Evolutionary conservation across 352 stramenopile genomes (phyloP).

Genomic region (Phytophthora pisi): DNA sequence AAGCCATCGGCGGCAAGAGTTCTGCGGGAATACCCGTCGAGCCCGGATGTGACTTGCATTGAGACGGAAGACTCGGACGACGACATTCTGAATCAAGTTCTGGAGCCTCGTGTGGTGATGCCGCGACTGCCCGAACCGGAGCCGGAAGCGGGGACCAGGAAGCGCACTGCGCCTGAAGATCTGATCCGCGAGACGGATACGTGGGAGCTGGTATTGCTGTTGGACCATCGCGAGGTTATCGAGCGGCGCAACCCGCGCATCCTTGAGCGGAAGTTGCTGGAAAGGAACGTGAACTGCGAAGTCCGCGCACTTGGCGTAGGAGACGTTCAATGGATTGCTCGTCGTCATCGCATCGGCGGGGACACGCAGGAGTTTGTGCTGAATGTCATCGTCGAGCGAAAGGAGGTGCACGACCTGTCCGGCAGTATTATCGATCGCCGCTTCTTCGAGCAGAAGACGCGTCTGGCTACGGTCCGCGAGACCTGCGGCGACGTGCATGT

Average conservation of each 20-base stretch:
- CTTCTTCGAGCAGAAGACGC: constrained; percentile 83
- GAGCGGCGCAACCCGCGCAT: constrained; percentile 75
- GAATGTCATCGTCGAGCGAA: constrained; percentile 86
- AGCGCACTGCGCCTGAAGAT: constrained; percentile 17
- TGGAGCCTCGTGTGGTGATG: background rate
- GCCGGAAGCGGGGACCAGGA: constrained; percentile 15
- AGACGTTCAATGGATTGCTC: constrained; percentile 81
- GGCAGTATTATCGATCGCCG: constrained; percentile 84
- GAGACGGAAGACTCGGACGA: constrained; percentile 56
- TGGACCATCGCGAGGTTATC: constrained; percentile 86
- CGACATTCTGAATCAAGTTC: constrained; percentile 8
- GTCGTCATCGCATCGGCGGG: constrained; percentile 45
- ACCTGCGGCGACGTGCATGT: constrained; percentile 75
- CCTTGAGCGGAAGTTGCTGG: constrained; percentile 81
- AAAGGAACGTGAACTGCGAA: constrained; percentile 81
- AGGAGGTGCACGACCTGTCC: constrained; percentile 80
- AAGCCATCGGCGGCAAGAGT: constrained; percentile 4
- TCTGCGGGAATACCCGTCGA: constrained; percentile 13
- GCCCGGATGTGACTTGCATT: constrained; percentile 34
- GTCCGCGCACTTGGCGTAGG: constrained; percentile 76
- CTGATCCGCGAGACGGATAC: constrained; percentile 45
- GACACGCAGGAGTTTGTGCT: constrained; percentile 69
- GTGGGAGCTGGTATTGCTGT: constrained; percentile 79
- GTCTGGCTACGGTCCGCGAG: constrained; percentile 46
- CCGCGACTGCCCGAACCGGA: constrained; percentile 17